These are phyloP conservation scores for Pichia scutulata DNA, from an alignment of 805 yeast genomes.

Conservation along the genomic window DNA sequence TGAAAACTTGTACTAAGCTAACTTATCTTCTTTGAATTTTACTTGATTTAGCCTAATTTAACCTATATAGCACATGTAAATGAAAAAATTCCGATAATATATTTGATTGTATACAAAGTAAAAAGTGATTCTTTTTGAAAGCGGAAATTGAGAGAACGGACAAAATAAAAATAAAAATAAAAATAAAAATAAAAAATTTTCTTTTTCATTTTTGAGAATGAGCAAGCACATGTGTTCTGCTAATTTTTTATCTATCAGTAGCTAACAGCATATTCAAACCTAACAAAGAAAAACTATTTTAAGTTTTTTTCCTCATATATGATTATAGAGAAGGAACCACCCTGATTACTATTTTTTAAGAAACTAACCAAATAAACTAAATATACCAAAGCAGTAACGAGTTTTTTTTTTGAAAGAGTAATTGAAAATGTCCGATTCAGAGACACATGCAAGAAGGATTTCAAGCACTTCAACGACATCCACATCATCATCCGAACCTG, in stretches of 20 bases:
- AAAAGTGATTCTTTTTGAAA: too few species aligned
- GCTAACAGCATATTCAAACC: neutral
- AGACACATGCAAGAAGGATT: neutral
- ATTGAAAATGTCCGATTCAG: neutral
- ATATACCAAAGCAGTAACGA: neutral
- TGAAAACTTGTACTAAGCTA: constrained; percentile 33
- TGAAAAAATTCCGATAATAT: too few species aligned
- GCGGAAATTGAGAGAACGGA: too few species aligned
- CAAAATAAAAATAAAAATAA: too few species aligned
- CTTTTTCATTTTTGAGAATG: neutral
- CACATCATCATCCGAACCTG: constrained; percentile 17
- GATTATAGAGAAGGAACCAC: neutral
- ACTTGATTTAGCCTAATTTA: neutral
- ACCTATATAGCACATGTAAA: neutral
- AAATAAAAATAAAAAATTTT: too few species aligned
- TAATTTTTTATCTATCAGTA: neutral
- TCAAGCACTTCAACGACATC: neutral
- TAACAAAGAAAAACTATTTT: neutral
- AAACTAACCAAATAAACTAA: neutral
- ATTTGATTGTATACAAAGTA: too few species aligned
- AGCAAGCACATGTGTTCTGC: neutral
- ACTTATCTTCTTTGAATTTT: neutral
- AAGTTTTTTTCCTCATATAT: neutral
- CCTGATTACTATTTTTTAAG: neutral
- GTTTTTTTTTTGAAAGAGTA: neutral